Conservation (phyloP, 345 rosid species). For the Xanthoceras sorbifolium region DNA sequence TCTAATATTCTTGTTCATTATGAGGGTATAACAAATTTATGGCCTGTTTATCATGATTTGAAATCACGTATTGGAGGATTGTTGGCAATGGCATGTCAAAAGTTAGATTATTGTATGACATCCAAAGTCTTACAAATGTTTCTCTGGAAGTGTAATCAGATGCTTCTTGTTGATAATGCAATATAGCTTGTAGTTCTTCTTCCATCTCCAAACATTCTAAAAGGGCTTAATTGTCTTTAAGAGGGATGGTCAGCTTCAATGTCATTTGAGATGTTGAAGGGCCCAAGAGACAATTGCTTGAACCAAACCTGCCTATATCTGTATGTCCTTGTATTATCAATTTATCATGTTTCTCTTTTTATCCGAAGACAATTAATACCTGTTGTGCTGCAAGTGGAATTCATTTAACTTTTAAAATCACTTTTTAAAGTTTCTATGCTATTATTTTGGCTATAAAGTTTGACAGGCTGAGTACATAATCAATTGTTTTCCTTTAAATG, state of each 20-base stretch:
- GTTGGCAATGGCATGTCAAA: neutral
- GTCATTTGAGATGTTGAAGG: neutral
- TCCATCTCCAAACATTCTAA: neutral
- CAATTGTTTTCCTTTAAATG: conserved; percentile 4
- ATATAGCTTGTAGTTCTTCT: neutral
- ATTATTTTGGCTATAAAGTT: neutral
- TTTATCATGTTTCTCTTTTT: neutral
- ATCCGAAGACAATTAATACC: neutral
- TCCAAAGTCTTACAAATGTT: neutral
- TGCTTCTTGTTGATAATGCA: neutral
- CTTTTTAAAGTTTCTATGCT: neutral
- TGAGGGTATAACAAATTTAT: neutral
- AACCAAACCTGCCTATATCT: neutral
- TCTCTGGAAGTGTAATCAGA: conserved; percentile 2
- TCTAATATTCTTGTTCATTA: neutral
- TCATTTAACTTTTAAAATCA: neutral
- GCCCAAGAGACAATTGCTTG: conserved; percentile 2
- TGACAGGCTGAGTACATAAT: neutral
- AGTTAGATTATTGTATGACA: neutral
- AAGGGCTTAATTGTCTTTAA: neutral
- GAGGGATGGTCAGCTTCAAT: neutral
- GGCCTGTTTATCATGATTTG: neutral
- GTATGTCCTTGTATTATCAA: neutral
- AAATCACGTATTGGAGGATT: neutral
- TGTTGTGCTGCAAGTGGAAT: neutral